Base-by-base conservation (phyloP, 2,329 filamentous ascomycete species). In the Aspergillus ruber region DNA sequence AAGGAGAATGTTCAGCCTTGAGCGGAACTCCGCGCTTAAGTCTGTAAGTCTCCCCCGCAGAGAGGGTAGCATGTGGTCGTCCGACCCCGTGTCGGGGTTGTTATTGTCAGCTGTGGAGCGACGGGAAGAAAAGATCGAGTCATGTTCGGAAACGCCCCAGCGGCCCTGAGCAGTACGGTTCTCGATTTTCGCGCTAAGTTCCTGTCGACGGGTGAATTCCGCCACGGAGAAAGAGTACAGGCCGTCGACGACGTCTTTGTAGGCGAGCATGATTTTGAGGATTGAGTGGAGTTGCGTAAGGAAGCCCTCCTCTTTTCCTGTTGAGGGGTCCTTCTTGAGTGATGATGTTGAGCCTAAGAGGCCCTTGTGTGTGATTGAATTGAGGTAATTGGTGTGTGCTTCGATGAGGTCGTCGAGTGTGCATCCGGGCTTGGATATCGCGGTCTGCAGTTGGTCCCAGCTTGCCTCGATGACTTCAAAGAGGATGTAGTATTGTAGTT, bases 391-490 rank as follows among this genome's bases (percentile, higher is more conserved):
- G 13, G 85, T 88, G 69, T 98, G 93, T 0, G 93, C 91, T 56
- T 85, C 80, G 64, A 98, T 97, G 46, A 98, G 78, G 62, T 97
- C 93, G 71, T 98, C 94, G 9, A 98, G 80, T 0, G 93, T 98
- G 62, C 86, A 90, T 56, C 88, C 87, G 12, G 91, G 88, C 64
- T 87, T 89, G 47, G 80, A 82, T 52, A 97, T 85, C 27, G 86
- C 85, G 23, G 82, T 80, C 67, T 96, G 88, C 2, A 98, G 79
- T 62, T 91, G 86, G 52, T 88, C 87, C 94, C 93, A 98, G 43
- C 88, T 93, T 32, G 88, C 86, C 68, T 98, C 93, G 58, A 98
- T 97, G 57, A 98, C 93, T 68, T 98, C 93, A 62, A 97, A 98
- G 8, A 98, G 78, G 57, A 98, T 96, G 67, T 98, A 98, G 73